phyloP scores from a whole-genome alignment of 192 early-diverging fungal genomes.

The Obelidium mucronatum region DNA sequence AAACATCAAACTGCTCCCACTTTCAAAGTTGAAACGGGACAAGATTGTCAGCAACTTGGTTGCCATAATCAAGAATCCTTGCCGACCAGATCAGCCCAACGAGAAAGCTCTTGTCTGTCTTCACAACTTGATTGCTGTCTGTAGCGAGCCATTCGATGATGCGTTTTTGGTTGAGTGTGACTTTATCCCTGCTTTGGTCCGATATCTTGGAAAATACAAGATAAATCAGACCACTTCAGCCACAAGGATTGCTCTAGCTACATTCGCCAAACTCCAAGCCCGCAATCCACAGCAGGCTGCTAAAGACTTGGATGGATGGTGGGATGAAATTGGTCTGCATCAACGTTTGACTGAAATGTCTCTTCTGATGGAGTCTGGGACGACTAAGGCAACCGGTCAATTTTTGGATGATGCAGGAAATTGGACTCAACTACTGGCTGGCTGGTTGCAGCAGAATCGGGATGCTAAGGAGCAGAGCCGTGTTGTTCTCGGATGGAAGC shows the following conservation, averaged over 20 bases:
- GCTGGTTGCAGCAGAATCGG: background rate
- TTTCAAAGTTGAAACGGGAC: no score
- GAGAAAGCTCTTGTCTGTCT: no score
- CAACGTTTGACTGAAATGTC: background rate
- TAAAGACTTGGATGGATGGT: background rate
- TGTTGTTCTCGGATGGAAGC: constrained; percentile 2
- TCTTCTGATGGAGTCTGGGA: background rate
- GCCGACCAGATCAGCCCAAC: no score
- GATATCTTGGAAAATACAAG: background rate
- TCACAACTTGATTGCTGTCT: constrained; percentile 6
- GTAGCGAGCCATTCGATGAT: background rate
- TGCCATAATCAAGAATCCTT: no score
- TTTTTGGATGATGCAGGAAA: background rate
- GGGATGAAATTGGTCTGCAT: background rate
- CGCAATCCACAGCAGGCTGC: background rate
- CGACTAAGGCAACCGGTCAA: background rate
- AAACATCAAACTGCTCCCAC: no score
- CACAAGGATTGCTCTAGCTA: background rate
- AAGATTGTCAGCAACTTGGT: no score
- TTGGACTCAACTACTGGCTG: constrained; percentile 12
- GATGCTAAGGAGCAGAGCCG: background rate
- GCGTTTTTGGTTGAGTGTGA: no score
- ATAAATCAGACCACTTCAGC: background rate
- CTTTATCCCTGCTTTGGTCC: background rate
- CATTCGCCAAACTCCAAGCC: constrained; percentile 3